Evolutionary conservation across 2,329 filamentous ascomycete species (phyloP).

Genomic region (Bimuria novae-zelandiae): DNA sequence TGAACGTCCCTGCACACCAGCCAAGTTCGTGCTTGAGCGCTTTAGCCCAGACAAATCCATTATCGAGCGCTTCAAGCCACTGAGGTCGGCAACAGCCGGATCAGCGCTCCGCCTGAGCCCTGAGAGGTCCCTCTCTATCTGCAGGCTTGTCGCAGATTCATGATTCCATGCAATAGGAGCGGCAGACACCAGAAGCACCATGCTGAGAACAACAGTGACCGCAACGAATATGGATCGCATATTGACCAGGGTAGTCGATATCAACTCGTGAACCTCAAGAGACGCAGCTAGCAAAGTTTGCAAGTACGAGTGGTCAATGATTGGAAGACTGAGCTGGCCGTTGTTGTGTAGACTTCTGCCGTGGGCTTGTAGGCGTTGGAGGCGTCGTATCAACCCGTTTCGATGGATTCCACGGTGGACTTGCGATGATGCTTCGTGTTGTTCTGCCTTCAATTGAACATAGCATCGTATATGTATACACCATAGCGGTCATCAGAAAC

Average conservation of each 20-base stretch:
- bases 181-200: not conserved
- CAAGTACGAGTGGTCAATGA: not conserved
- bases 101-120: constrained; percentile 1
- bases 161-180: constrained; percentile 2
- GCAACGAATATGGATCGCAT: constrained; percentile 1
- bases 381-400: not conserved
- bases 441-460: not conserved
- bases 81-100: constrained; percentile 2
- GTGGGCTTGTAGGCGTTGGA: not conserved
- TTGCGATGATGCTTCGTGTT: not conserved
- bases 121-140: constrained; percentile 1
- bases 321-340: not conserved
- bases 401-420: not conserved
- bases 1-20: not conserved
- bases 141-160: not conserved
- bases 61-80: constrained; percentile 2
- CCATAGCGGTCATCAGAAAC: not conserved
- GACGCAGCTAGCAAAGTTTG: not conserved
- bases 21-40: not conserved
- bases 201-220: not conserved
- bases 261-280: not conserved
- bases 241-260: constrained; percentile 1
- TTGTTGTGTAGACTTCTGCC: not conserved
- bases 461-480: constrained; percentile 1
- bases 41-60: constrained; percentile 3